phyloP scores from a whole-genome alignment of 352 stramenopile species.

The Phytophthora brassicae region DNA sequence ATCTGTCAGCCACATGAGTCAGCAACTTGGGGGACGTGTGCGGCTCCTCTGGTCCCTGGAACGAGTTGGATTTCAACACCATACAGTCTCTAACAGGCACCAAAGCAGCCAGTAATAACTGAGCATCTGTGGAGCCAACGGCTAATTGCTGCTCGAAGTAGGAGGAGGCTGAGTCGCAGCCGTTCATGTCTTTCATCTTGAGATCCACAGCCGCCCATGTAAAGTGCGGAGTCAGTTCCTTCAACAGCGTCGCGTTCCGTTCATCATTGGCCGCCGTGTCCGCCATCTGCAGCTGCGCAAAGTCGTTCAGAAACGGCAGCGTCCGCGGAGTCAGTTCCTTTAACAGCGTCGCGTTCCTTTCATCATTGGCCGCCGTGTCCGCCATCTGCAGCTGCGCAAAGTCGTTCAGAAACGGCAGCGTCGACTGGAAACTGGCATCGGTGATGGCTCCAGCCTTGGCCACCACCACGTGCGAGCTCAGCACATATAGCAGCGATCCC shows the following conservation, averaged over 20 bases:
- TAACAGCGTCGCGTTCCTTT: constrained; percentile 43
- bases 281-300: constrained; percentile 50
- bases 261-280: constrained; percentile 21
- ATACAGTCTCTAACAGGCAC: constrained; percentile 55
- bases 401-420: constrained; percentile 49
- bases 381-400: constrained; percentile 55
- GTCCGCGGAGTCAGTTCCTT: no score
- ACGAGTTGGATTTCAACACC: constrained; percentile 58
- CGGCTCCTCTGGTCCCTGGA: constrained; percentile 37
- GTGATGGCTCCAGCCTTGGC: constrained; percentile 40
- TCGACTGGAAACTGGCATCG: constrained; percentile 38
- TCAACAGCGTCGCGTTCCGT: constrained; percentile 45
- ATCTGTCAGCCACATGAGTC: constrained; percentile 48
- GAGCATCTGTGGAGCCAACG: constrained; percentile 43
- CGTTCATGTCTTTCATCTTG: constrained; percentile 81
- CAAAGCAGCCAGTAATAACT: constrained; percentile 48
- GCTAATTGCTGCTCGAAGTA: constrained; percentile 75
- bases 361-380: constrained; percentile 11
- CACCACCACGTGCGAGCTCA: constrained; percentile 65
- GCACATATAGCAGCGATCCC: constrained; percentile 58
- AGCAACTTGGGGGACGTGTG: constrained; percentile 65
- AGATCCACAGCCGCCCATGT: constrained; percentile 76
- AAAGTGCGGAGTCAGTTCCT: constrained; percentile 52
- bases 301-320: constrained; percentile 52
- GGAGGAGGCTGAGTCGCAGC: constrained; percentile 53